Evolutionary conservation across 192 early-diverging fungal species (phyloP).

Genomic region (Coemansia sp.): DNA sequence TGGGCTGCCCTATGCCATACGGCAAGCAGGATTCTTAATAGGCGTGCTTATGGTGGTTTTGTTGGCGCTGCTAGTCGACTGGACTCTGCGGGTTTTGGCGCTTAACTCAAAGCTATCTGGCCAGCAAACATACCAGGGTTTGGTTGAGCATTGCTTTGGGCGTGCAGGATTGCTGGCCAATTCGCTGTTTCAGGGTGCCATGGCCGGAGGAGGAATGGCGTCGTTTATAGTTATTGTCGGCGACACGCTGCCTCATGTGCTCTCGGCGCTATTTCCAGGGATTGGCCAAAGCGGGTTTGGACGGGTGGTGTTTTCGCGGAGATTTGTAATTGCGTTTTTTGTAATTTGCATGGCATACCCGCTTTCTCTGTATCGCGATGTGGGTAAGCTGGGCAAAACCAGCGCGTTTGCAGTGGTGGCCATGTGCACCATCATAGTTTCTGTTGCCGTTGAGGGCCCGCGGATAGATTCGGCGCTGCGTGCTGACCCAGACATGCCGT

Average conservation of each 20-base stretch:
- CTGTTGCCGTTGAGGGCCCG: slow-evolving; percentile 69
- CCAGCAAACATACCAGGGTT: slow-evolving; percentile 75
- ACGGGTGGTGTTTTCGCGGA: slow-evolving; percentile 64
- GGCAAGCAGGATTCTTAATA: slow-evolving; percentile 69
- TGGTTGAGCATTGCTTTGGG: slow-evolving; percentile 83
- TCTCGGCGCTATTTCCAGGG: slow-evolving; percentile 65
- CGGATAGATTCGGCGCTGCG: slow-evolving; percentile 53
- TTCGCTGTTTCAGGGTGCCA: slow-evolving; percentile 87
- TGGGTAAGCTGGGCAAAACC: slow-evolving; percentile 85
- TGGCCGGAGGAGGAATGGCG: slow-evolving; percentile 86
- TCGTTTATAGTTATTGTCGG: slow-evolving; percentile 62
- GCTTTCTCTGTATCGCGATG: slow-evolving; percentile 81
- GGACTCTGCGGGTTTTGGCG: slow-evolving; percentile 75
- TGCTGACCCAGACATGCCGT: slow-evolving; percentile 27
- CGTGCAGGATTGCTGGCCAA: slow-evolving; percentile 69
- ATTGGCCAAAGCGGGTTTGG: slow-evolving; percentile 56
- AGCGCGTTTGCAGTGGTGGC: slow-evolving; percentile 80
- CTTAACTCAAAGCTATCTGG: slow-evolving; percentile 74
- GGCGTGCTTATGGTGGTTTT: slow-evolving; percentile 55
- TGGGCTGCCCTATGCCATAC: slow-evolving; percentile 84
- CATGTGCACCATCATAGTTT: slow-evolving; percentile 74
- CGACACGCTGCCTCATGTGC: slow-evolving; percentile 85
- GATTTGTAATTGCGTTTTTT: slow-evolving; percentile 73
- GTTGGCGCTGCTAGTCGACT: slow-evolving; percentile 63
- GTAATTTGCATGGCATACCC: slow-evolving; percentile 79